Evolutionary conservation across 352 stramenopile genomes (phyloP), one percentile per base, ranked within the genome.

Genomic region (Blastocystis sp.): DNA sequence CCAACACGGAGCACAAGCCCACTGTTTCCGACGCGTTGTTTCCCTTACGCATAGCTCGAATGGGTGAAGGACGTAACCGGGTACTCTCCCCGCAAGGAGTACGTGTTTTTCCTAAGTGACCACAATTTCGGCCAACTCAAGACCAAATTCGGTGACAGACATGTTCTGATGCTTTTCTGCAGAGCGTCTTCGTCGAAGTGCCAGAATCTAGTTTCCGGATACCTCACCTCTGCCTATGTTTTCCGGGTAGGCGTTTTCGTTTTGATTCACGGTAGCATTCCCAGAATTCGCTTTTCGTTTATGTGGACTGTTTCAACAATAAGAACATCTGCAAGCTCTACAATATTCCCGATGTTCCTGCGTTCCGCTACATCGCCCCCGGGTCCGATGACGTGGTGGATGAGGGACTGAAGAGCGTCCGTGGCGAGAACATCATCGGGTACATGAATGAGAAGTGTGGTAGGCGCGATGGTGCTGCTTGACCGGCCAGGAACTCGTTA

Each of bases 361-460:
- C 71, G 21, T 81, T 81, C 28, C 71, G 71, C 52, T 81, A 66
- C 60, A 64, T 81, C 34, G 41, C 71, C 21, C 41, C 71, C 11
- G 71, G 71, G 11, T 45, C 48, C 14, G 40, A 81, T n/a, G 64
- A 48, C n/a, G 71, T 53, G 28, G 14, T 81, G 10, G 71, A 81
- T 41, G 71, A 81, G 17, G 43, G 43, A 41, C 71, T 81, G 10
- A 64, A 10, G 0, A 81, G 71, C 43, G 71, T 38, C 19, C 71
- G 43, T 21, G 71, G 71, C 38, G 71, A 81, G 45, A 81, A 81
- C 28, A 62, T 81, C 48, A 81, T 81, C 38, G 71, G 48, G 4
- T 81, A 81, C 56, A 81, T 81, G 71, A 81, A 81, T 41, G 21
- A 38, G 23, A 81, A 81, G n/a, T 81, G 71, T 21, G 45, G 45